Conservation (phyloP, 2,329 filamentous ascomycete genomes). For the Aspergillus japonicus region DNA sequence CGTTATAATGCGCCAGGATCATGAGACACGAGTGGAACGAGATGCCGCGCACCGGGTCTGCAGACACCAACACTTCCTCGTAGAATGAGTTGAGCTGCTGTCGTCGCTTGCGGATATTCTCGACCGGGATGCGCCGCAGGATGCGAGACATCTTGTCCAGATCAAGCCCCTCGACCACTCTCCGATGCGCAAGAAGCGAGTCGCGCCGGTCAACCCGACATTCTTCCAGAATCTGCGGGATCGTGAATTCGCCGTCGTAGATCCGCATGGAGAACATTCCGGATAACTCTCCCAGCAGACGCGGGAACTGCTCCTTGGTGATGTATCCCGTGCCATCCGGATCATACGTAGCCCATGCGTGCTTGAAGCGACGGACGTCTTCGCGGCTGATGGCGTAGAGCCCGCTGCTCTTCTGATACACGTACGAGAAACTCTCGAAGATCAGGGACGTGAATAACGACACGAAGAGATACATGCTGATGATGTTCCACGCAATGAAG, state of each 20-base stretch:
- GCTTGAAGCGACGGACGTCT: conserved; percentile 94
- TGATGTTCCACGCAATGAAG: conserved; percentile 96
- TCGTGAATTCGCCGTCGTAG: conserved; percentile 86
- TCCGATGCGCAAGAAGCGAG: conserved; percentile 38
- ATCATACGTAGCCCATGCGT: conserved; percentile 95
- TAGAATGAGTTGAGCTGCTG: conserved; percentile 90
- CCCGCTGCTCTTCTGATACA: conserved; percentile 95
- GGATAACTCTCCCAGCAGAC: conserved; percentile 83
- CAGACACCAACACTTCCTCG: conserved; percentile 91
- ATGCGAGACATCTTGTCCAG: conserved; percentile 72
- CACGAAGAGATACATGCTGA: conserved; percentile 99
- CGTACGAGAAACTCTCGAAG: conserved; percentile 98
- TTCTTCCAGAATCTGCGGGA: conserved; percentile 82
- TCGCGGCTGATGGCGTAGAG: conserved; percentile 86
- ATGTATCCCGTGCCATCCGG: conserved; percentile 90
- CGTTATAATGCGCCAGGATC: conserved; percentile 96
- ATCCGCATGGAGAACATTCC: conserved; percentile 97
- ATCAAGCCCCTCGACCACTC: conserved; percentile 61
- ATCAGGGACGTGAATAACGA: conserved; percentile 98
- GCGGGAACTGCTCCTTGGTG: conserved; percentile 81
- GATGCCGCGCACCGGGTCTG: conserved; percentile 84
- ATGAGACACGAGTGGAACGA: conserved; percentile 89
- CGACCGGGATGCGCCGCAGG: conserved; percentile 70
- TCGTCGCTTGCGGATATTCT: conserved; percentile 71
- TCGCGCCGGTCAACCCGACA: conserved; percentile 61